Conservation (phyloP, 495 filamentous ascomycete genomes). For the Neurospora sp. region DNA sequence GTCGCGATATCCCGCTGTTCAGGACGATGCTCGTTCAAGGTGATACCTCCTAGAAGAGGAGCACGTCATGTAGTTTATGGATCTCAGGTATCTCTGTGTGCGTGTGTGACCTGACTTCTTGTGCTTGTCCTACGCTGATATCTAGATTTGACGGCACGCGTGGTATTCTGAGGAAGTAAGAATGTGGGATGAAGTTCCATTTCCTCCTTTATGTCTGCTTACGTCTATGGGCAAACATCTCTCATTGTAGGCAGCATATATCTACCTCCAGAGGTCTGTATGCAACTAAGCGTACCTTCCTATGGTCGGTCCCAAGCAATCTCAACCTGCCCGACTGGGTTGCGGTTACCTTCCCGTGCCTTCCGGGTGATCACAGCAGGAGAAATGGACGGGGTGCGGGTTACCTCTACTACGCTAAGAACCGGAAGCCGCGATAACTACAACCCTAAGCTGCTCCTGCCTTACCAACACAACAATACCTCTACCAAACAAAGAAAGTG, state of each 20-base stretch:
- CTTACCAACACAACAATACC: neutral
- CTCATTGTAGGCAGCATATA: neutral
- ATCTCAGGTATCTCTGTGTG: neutral
- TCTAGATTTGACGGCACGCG: neutral
- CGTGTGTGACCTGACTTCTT: neutral
- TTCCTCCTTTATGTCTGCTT: neutral
- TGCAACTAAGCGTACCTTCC: neutral
- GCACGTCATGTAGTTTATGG: neutral
- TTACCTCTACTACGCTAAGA: neutral
- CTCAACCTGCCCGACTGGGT: neutral
- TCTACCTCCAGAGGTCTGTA: neutral
- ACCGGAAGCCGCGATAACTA: neutral
- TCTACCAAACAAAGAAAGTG: neutral
- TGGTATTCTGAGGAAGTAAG: neutral
- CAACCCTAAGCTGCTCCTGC: neutral
- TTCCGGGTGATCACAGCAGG: neutral
- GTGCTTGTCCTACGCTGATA: neutral
- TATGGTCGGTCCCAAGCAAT: neutral
- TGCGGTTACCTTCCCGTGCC: neutral
- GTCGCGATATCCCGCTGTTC: neutral
- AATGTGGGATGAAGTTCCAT: neutral
- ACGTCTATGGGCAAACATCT: neutral
- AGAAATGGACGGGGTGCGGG: neutral
- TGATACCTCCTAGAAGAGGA: neutral
- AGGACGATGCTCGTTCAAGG: neutral